Conservation (phyloP, 208 protist genomes). For the Acanthamoeba triangularis region DNA sequence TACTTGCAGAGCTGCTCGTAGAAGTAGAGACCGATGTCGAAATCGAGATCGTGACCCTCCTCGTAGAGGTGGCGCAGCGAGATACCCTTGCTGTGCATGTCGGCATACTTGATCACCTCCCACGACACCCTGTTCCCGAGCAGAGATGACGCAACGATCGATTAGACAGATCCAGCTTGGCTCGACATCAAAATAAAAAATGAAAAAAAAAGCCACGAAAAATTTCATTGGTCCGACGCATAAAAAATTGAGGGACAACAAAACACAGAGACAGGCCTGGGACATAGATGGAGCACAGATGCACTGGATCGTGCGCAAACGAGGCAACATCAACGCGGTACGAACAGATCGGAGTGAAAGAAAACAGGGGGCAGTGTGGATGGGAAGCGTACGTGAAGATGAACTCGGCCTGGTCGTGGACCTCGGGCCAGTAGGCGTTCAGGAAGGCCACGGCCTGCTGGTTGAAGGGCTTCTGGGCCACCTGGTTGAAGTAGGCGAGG, state of each 20-base stretch:
- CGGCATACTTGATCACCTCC: conserved; percentile 86
- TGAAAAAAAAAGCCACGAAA: conserved; percentile 70
- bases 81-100: conserved; percentile 87
- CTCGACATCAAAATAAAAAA: not conserved
- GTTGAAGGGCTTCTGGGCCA: conserved; percentile 80
- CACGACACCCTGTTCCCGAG: conserved; percentile 37
- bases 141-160: not conserved
- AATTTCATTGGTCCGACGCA: not conserved
- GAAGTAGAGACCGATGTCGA: conserved; percentile 87
- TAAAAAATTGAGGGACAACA: conserved; percentile 10
- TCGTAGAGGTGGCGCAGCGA: conserved; percentile 84
- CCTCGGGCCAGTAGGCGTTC: conserved; percentile 87
- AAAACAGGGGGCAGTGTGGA: not conserved
- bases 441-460: conserved; percentile 87
- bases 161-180: no score
- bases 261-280: not conserved
- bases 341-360: not conserved
- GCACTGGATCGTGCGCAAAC: not conserved
- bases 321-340: not conserved
- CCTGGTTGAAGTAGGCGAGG: conserved; percentile 80
- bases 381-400: conserved; percentile 81
- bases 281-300: not conserved
- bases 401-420: conserved; percentile 83
- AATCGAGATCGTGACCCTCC: conserved; percentile 85
- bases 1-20: conserved; percentile 87